Evolutionary conservation across 306 rosid genomes (phyloP).

Genomic region (Inga oerstediana): DNA sequence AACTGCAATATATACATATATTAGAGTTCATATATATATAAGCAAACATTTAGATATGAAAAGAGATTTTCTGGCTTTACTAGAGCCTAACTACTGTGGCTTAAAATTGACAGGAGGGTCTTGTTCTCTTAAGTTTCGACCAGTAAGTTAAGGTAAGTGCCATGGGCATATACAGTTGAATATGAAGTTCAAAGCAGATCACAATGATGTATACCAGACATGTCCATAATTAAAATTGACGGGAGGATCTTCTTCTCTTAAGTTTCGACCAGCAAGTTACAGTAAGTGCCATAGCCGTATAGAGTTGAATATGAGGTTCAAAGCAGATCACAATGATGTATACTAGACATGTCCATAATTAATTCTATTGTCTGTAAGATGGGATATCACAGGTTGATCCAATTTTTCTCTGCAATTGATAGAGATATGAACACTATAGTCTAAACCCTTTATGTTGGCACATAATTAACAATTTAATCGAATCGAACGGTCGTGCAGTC

Average conservation of each 20-base stretch:
- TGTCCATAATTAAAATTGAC: background rate
- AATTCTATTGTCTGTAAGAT: background rate
- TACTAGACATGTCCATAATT: slow-evolving; percentile 13
- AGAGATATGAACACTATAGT: background rate
- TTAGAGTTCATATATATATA: background rate
- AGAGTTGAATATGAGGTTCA: slow-evolving; percentile 11
- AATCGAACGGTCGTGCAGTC: background rate
- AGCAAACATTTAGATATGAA: slow-evolving; percentile 17
- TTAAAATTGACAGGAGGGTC: slow-evolving; percentile 31
- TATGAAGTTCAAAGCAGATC: slow-evolving; percentile 1
- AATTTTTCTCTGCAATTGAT: background rate
- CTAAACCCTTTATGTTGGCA: background rate
- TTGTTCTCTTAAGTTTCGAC: slow-evolving; percentile 34
- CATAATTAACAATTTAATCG: background rate
- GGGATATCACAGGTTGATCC: background rate
- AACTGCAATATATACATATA: slow-evolving; percentile 7
- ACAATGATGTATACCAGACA: slow-evolving; percentile 1
- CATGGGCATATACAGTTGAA: background rate
- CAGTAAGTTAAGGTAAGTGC: slow-evolving; percentile 18
- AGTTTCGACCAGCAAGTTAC: slow-evolving; percentile 27
- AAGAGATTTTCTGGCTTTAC: slow-evolving; percentile 28
- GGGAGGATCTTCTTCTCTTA: slow-evolving; percentile 26
- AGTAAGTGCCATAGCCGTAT: background rate
- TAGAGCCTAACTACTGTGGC: slow-evolving; percentile 24
- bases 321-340: background rate